A percentile compares a stretch with the other conserved stretches of the same genome.
Conservation (phyloP, 2,329 filamentous ascomycete species). For the Fusarium sp. region DNA sequence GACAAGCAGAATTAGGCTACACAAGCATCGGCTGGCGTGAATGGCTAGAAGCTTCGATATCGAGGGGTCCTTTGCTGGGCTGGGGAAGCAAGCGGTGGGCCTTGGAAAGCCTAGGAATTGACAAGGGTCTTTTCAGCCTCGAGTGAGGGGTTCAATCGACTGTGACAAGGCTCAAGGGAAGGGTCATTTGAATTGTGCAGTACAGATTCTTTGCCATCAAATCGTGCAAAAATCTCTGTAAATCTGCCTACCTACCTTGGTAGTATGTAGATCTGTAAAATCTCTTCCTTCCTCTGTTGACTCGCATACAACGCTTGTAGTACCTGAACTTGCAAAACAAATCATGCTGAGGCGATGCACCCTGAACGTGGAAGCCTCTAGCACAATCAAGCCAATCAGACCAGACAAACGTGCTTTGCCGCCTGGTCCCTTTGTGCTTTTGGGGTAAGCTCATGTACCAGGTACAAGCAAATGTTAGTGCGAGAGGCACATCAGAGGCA, state of each 20-base stretch:
- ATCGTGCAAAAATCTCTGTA: too few species aligned
- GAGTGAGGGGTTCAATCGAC: slow-evolving; percentile 28
- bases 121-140: slow-evolving; percentile 39
- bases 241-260: too few species aligned
- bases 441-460: slow-evolving; percentile 31
- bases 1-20: slow-evolving; percentile 2
- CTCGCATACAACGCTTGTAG: slow-evolving; percentile 24
- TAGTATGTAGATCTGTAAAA: slow-evolving; percentile 9
- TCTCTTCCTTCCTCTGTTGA: slow-evolving; percentile 23
- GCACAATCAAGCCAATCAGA: slow-evolving; percentile 41
- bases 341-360: slow-evolving; percentile 30
- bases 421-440: slow-evolving; percentile 34
- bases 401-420: slow-evolving; percentile 31
- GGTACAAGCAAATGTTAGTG: slow-evolving; percentile 4
- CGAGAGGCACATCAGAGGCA: slow-evolving; percentile 1
- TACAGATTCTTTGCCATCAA: slow-evolving; percentile 7
- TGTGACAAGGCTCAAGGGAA: neutral
- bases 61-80: slow-evolving; percentile 16
- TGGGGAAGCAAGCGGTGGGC: slow-evolving; percentile 36
- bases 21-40: slow-evolving; percentile 4
- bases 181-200: neutral
- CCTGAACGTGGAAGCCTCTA: slow-evolving; percentile 41
- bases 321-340: slow-evolving; percentile 35
- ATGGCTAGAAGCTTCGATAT: slow-evolving; percentile 45
- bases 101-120: slow-evolving; percentile 38